Conservation (phyloP, 2,329 filamentous ascomycete genomes). For the Chaetothyriales sp. region DNA sequence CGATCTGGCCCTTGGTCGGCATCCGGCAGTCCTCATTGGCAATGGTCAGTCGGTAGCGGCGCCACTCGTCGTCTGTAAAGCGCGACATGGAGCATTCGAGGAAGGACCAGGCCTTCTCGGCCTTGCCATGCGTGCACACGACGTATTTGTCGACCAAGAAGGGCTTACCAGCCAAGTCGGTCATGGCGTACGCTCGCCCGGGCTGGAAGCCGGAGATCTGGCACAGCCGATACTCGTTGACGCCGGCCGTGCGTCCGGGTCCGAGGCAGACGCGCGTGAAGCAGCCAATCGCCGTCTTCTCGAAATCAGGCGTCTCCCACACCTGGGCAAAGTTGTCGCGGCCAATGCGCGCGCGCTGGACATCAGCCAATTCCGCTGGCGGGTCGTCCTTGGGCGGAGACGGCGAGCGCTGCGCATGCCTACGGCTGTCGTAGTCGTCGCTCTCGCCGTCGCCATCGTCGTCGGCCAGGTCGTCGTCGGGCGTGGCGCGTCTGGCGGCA, state of each 20-base stretch:
- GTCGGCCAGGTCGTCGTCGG: constrained; percentile 44
- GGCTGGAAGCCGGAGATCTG: constrained; percentile 77
- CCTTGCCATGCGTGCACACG: constrained; percentile 66
- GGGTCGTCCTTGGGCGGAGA: constrained; percentile 48
- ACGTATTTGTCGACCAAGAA: constrained; percentile 81
- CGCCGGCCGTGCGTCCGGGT: constrained; percentile 55
- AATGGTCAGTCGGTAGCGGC: constrained; percentile 64
- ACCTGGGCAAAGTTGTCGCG: constrained; percentile 77
- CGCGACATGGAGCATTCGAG: constrained; percentile 73
- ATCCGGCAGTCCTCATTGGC: constrained; percentile 57
- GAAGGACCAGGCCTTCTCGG: constrained; percentile 76
- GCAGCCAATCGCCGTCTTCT: constrained; percentile 65
- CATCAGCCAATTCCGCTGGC: constrained; percentile 62
- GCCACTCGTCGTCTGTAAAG: constrained; percentile 76
- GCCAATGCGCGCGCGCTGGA: constrained; percentile 71
- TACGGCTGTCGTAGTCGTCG: constrained; percentile 63
- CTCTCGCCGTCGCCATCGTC: constrained; percentile 60
- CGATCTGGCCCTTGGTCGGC: constrained; percentile 57
- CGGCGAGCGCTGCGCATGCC: constrained; percentile 37
- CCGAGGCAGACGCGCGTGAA: constrained; percentile 78
- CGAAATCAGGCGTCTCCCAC: constrained; percentile 86
- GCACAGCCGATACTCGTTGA: constrained; percentile 75
- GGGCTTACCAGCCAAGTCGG: constrained; percentile 55
- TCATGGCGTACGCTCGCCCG: constrained; percentile 72
- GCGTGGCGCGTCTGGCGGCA: constrained; percentile 27